phyloP scores from a whole-genome alignment of 768 basidiomycete genomes.

The Russula griseocarnosa region DNA sequence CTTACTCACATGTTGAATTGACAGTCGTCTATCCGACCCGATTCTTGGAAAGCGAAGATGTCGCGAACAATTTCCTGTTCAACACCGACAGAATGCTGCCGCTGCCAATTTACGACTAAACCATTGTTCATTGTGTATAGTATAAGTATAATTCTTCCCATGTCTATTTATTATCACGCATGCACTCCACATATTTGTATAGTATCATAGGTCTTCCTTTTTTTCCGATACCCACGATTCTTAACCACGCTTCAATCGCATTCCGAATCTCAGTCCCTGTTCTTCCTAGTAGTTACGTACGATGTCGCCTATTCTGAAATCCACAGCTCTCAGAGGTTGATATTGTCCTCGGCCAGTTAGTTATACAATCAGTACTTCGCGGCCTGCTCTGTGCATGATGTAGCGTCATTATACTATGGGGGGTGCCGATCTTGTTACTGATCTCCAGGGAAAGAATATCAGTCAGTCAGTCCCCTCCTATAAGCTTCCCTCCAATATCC shows the following conservation, averaged over 20 bases:
- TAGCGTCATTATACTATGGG: too few species aligned
- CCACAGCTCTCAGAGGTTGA: neutral
- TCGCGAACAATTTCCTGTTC: conserved; percentile 89
- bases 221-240: neutral
- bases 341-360: neutral
- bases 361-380: too few species aligned
- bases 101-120: conserved; percentile 65
- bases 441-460: neutral
- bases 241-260: neutral
- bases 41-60: conserved; percentile 92
- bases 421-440: too few species aligned
- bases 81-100: conserved; percentile 79
- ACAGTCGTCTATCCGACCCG: conserved; percentile 81
- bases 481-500: neutral
- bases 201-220: neutral
- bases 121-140: neutral
- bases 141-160: neutral
- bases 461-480: too few species aligned
- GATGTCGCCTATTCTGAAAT: neutral
- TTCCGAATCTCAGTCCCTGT: neutral
- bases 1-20: conserved; percentile 8
- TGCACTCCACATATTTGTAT: neutral
- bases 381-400: too few species aligned
- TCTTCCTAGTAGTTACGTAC: neutral
- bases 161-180: neutral